Base-by-base conservation (phyloP, 306 rosid species). In the Medicago arabica region DNA sequence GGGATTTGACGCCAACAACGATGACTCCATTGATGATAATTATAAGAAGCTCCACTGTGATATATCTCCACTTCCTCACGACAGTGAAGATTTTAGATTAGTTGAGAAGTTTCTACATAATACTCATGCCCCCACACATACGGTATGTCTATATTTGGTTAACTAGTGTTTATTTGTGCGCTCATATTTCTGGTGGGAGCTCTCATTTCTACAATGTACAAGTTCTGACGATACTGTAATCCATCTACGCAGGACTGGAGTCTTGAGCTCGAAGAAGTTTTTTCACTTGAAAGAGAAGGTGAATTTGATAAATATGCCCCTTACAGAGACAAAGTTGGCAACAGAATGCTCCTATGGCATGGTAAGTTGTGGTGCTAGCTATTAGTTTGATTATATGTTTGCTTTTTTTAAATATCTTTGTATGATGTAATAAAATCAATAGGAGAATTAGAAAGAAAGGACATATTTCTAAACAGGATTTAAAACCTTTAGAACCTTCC, bases 331-430 rank as follows among this genome's bases (percentile, higher is more conserved):
- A 90, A 80, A 58, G 93, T 95, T 50, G 80, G 89, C 61, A 95
- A 95, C 88, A 89, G 83, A 86, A 95, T 92, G 99, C 97, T 95
- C 63, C 91, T 95, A 67, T 95, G 99, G 99, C 99, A 95, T 70
- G 99, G 99, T 95, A 86, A 67, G 93, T 76, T 79, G 66, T 57
- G 40, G 66, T 55, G 1, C 55, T 16, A 34, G 49, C 71, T 23
- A 12, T 25, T 28, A 80, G 69, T 80, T 63, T 5, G 61, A 40
- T 44, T 17, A 9, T 23, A 47, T 69, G 28, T 60, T 72, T 63
- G 18, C 13, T 53, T 61, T 51, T 46, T 40, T 72, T 53, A 75
- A 54, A 68, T 70, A 70, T 81, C 11, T 78, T 60, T 46, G 41
- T 68, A 8, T 61, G 58, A 71, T 47, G 8, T 25, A 16, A 18